Evolutionary conservation across 371 early-diverging fungal species (phyloP).

Genomic region (Apophysomyces ossiformis): DNA sequence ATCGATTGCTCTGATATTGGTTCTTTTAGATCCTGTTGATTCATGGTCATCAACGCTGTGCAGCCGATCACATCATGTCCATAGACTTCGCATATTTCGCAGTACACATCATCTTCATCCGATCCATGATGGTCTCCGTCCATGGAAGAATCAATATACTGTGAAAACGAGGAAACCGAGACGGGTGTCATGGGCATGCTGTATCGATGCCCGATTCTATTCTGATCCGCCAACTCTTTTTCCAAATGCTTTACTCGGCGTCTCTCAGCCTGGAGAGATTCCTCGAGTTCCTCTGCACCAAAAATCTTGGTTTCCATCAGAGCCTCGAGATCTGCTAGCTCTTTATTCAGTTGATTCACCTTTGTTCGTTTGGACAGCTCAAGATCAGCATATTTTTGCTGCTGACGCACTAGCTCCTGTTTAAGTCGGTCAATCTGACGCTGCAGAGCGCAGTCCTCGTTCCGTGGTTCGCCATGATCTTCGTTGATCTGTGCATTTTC

Average conservation of each 20-base stretch:
- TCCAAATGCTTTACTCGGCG: slow-evolving; percentile 18
- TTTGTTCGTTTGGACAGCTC: slow-evolving; percentile 42
- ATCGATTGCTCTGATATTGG: slow-evolving; percentile 9
- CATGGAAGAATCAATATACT: slow-evolving; percentile 4
- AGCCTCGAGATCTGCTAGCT: slow-evolving; percentile 29
- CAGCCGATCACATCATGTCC: slow-evolving; percentile 68
- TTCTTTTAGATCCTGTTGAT: slow-evolving; percentile 9
- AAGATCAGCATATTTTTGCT: slow-evolving; percentile 55
- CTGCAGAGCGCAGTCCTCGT: slow-evolving; percentile 26
- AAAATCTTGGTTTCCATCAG: slow-evolving; percentile 61
- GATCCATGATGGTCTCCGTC: neutral
- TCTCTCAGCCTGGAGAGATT: slow-evolving; percentile 29
- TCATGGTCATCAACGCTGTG: slow-evolving; percentile 35
- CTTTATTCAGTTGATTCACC: slow-evolving; percentile 12
- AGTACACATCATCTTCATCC: slow-evolving; percentile 33
- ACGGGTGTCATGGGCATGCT: slow-evolving; percentile 18
- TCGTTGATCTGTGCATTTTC: neutral
- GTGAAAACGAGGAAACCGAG: slow-evolving; percentile 11
- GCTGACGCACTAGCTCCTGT: slow-evolving; percentile 52
- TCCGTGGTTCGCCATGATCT: neutral
- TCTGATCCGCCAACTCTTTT: slow-evolving; percentile 11
- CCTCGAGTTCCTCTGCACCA: slow-evolving; percentile 70
- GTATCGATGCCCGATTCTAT: slow-evolving; percentile 2
- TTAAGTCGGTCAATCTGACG: slow-evolving; percentile 50
- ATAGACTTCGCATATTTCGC: slow-evolving; percentile 65